Conservation (phyloP, 2,329 filamentous ascomycete species). For the Fusarium udum region DNA sequence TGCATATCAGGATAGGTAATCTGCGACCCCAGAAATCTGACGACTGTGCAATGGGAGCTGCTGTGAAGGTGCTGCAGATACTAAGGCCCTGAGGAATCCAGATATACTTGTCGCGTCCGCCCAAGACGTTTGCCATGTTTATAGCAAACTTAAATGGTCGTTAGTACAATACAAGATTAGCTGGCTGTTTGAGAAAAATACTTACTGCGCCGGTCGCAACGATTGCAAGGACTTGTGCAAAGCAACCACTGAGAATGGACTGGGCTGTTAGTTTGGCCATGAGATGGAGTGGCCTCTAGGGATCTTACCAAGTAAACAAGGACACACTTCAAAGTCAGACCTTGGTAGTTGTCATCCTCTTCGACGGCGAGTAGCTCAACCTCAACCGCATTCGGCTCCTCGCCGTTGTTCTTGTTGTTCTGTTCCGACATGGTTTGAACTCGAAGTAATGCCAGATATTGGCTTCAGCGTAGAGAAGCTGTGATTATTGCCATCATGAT, state of each 20-base stretch:
- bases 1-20: neutral
- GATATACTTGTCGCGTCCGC: neutral
- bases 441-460: neutral
- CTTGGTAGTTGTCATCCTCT: neutral
- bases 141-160: neutral
- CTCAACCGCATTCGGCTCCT: neutral
- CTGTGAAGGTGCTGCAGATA: neutral
- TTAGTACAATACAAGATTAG: neutral
- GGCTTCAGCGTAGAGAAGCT: neutral
- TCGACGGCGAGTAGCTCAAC: neutral
- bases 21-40: neutral
- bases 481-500: neutral
- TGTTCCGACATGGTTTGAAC: neutral
- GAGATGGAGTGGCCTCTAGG: accelerated
- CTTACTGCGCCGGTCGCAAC: neutral
- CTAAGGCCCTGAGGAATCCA: neutral
- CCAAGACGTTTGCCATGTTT: neutral
- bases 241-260: neutral
- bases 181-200: neutral
- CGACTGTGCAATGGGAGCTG: neutral
- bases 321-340: neutral
- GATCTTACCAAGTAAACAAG: neutral
- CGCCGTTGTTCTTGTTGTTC: neutral
- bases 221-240: neutral
- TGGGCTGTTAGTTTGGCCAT: neutral